A percentile compares a stretch with the other conserved stretches of the same genome.
phyloP scores from a whole-genome alignment of 2,329 filamentous ascomycete species.

The Aureobasidium melanogenum region DNA sequence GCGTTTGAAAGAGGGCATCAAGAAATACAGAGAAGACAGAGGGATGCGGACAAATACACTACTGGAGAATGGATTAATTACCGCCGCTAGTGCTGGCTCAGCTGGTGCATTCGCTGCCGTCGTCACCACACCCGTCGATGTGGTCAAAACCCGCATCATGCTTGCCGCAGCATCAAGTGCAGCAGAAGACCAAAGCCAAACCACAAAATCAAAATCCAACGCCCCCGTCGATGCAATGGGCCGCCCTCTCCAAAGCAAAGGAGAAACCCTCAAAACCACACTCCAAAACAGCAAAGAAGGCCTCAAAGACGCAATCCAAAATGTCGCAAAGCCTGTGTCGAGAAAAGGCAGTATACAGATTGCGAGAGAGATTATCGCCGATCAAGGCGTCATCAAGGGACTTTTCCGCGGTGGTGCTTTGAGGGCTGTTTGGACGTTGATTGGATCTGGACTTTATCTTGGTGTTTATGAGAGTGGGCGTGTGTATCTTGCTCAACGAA shows the following conservation, averaged over 20 bases:
- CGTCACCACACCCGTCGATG: slow-evolving; percentile 81
- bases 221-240: slow-evolving; percentile 33
- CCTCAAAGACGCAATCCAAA: slow-evolving; percentile 10
- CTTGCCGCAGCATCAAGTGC: slow-evolving; percentile 47
- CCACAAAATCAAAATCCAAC: slow-evolving; percentile 18
- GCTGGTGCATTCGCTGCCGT: slow-evolving; percentile 69
- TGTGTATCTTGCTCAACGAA: slow-evolving; percentile 36
- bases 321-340: slow-evolving; percentile 22
- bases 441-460: slow-evolving; percentile 76
- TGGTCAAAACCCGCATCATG: slow-evolving; percentile 88
- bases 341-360: slow-evolving; percentile 46
- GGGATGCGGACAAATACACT: slow-evolving; percentile 37
- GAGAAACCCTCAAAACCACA: slow-evolving; percentile 16
- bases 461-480: slow-evolving; percentile 78
- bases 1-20: slow-evolving; percentile 50
- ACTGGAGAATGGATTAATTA: slow-evolving; percentile 60
- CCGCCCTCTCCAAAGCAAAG: slow-evolving; percentile 26
- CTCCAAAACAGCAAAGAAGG: slow-evolving; percentile 13
- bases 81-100: slow-evolving; percentile 61
- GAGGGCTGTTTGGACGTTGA: slow-evolving; percentile 68
- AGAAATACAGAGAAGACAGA: slow-evolving; percentile 33
- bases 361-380: slow-evolving; percentile 53
- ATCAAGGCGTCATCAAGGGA: slow-evolving; percentile 57
- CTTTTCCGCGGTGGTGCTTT: slow-evolving; percentile 69
- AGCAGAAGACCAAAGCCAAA: slow-evolving; percentile 16